Evolutionary conservation across 2,329 filamentous ascomycete species (phyloP).

Genomic region (Verticillium nubilum): DNA sequence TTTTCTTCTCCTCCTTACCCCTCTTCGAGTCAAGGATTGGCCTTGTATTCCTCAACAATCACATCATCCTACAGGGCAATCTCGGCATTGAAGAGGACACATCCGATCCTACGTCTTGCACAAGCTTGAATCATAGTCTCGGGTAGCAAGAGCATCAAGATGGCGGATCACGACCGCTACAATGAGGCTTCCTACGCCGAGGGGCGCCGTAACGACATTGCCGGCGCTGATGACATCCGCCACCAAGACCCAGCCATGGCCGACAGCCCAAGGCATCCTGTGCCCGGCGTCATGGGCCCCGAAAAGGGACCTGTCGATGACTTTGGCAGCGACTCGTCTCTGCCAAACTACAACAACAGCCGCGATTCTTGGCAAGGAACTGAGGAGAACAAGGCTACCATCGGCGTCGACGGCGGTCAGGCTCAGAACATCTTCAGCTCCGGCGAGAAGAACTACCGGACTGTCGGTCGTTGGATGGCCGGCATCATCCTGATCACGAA

Average conservation of each 20-base stretch:
- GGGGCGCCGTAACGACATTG: background rate
- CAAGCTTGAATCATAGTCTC: too few species aligned
- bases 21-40: background rate
- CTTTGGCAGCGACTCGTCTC: background rate
- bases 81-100: background rate
- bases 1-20: background rate
- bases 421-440: constrained; percentile 21
- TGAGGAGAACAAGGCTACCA: background rate
- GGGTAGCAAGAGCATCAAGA: too few species aligned
- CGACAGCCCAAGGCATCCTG: background rate
- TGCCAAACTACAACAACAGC: background rate
- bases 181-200: background rate
- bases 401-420: background rate
- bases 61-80: background rate
- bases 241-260: background rate
- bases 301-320: background rate
- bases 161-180: background rate
- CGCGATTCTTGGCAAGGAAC: background rate
- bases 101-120: background rate
- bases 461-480: constrained; percentile 26
- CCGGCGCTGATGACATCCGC: background rate
- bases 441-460: constrained; percentile 25
- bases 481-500: constrained; percentile 26
- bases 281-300: background rate
- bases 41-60: background rate